Conservation (phyloP, 2,329 filamentous ascomycete species). For the Penicillium sp. region DNA sequence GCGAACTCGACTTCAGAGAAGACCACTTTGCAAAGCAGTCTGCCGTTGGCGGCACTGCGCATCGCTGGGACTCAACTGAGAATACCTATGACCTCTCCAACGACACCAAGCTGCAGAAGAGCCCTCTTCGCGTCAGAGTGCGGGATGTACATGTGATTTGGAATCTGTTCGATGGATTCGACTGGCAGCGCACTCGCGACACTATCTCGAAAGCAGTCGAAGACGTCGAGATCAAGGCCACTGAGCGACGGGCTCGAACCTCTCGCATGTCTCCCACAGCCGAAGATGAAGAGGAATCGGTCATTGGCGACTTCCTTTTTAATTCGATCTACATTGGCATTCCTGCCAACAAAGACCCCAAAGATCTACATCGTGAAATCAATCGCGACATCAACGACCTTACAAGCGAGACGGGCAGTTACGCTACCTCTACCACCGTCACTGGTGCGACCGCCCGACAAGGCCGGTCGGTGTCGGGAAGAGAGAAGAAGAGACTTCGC, state of each 20-base stretch:
- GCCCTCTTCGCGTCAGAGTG: conserved; percentile 75
- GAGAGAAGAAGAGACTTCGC: conserved; percentile 65
- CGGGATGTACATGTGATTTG: conserved; percentile 92
- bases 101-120: conserved; percentile 61
- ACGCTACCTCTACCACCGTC: conserved; percentile 70
- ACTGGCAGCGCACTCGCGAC: conserved; percentile 87
- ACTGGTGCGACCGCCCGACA: conserved; percentile 43
- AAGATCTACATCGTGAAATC: conserved; percentile 78
- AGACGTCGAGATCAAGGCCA: conserved; percentile 79
- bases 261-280: conserved; percentile 58
- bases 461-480: conserved; percentile 37
- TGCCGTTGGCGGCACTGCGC: conserved; percentile 65
- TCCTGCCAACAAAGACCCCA: conserved; percentile 79
- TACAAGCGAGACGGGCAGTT: conserved; percentile 84
- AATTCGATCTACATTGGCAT: conserved; percentile 99
- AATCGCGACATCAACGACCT: conserved; percentile 86
- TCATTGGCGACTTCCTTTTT: conserved; percentile 93
- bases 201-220: conserved; percentile 85
- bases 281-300: conserved; percentile 74
- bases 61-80: conserved; percentile 76
- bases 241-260: conserved; percentile 67
- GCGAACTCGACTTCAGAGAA: conserved; percentile 72
- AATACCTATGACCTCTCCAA: conserved; percentile 73
- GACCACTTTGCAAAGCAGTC: conserved; percentile 72
- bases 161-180: conserved; percentile 97